Percentiles rank a stretch among this genome's conserved stretches.
Evolutionary conservation across 306 rosid genomes (phyloP).

Genomic region (Sindora glabra): DNA sequence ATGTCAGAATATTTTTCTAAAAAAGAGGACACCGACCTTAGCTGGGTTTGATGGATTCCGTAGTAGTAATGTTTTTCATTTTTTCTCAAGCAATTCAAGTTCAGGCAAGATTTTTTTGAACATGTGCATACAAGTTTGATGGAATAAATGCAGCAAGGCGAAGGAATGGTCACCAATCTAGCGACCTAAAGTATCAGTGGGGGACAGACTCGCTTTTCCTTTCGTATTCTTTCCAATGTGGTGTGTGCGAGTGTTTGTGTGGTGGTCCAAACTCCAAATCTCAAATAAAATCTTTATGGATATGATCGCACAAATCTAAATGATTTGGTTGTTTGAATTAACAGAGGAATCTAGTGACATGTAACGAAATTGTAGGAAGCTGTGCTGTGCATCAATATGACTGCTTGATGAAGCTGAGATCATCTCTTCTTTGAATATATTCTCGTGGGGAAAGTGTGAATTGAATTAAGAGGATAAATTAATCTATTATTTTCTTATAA

Average conservation of each 20-base stretch:
- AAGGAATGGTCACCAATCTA: conserved; percentile 1
- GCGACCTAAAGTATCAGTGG: not conserved
- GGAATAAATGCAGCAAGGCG: conserved; percentile 10
- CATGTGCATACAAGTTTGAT: conserved; percentile 15
- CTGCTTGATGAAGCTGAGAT: too few species aligned
- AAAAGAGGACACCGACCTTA: too few species aligned
- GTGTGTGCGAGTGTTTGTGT: not conserved
- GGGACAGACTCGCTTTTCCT: not conserved
- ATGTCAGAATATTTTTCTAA: too few species aligned
- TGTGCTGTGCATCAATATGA: too few species aligned
- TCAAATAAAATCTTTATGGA: not conserved
- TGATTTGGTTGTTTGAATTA: not conserved
- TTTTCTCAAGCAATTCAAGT: too few species aligned
- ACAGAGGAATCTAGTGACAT: not conserved
- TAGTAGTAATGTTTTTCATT: not conserved
- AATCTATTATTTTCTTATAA: too few species aligned
- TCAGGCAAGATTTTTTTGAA: too few species aligned
- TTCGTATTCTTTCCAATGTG: too few species aligned
- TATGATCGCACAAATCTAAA: not conserved
- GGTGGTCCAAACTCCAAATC: not conserved
- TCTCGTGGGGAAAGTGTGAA: too few species aligned
- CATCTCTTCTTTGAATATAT: too few species aligned
- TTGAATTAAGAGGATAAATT: too few species aligned
- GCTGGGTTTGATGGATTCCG: too few species aligned
- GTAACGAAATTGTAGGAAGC: not conserved